Evolutionary conservation across 495 filamentous ascomycete species (phyloP), one percentile per base, ranked within the genome.

Genomic region (Sphaerosporella brunnea): DNA sequence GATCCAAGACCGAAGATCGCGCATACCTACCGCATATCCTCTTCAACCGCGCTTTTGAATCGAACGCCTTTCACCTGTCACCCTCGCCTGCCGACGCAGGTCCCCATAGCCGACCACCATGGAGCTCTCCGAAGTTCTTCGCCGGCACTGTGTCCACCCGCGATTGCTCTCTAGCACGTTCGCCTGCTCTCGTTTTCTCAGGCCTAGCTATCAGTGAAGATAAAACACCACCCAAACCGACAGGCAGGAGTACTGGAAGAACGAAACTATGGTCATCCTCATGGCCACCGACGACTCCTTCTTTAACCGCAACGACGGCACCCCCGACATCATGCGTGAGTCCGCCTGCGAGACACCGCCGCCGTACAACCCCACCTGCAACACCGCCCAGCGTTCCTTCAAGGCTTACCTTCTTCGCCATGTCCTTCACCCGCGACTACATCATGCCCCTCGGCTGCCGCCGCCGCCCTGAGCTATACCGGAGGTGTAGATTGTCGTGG

Each of bases 371-470:
- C 21, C 56, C 3, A 59, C 55, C 19, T 85, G 82, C 65, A 75
- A 80, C 53, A 73, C 75, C 32, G 83, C 90, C 56, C 82, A 86
- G 67, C 71, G 72, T 35, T 82, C 78, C 32, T 93, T 87, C 74
- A 93, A 90, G 64, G 82, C 81, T 26, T 92, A 86, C 65, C 67
- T 88, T 13, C 67, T 82, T 19, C 80, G 85, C 20, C 93, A 83
- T 80, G 71, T 93, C 63, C 2, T 80, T 74, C 60, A 77, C 71
- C 1, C 64, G 64, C 23, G 66, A 68, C 32, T 63, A 57, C 36
- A 72, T 94, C 52, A 75, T 82, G 64, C 2, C 69, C 71, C 2
- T 84, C 82, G 10, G 74, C 80, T 1, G 55, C 65, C 38, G 80
- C 77, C n/a, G 86, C 81, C 20, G 74, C 82, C 16, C 56, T 67